Evolutionary conservation across 768 basidiomycete species (phyloP).

Genomic region (Collybia sordida): DNA sequence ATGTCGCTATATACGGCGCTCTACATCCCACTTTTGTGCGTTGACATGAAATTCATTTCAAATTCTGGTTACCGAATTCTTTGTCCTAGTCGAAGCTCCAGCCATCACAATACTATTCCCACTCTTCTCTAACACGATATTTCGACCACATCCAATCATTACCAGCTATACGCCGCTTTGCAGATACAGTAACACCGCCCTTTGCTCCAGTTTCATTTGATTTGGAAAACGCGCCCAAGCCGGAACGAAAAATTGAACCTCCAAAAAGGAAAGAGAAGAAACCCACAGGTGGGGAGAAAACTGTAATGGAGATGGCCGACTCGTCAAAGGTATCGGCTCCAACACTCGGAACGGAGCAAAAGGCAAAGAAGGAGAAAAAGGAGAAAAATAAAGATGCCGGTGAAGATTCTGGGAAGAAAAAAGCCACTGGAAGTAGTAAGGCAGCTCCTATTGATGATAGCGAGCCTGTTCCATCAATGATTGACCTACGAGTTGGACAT

Average conservation of each 20-base stretch:
- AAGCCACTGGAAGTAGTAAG: slow-evolving; percentile 39
- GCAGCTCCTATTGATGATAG: slow-evolving; percentile 59
- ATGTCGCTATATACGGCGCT: slow-evolving; percentile 88
- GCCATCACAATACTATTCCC: slow-evolving; percentile 71
- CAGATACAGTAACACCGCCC: slow-evolving; percentile 46
- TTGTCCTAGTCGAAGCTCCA: slow-evolving; percentile 61
- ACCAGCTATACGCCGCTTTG: slow-evolving; percentile 58
- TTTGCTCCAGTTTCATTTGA: slow-evolving; percentile 68
- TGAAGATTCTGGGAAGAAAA: slow-evolving; percentile 37
- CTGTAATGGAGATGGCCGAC: slow-evolving; percentile 24
- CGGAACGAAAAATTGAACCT: slow-evolving; percentile 70
- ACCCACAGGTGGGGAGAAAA: slow-evolving; percentile 25
- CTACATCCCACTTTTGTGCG: slow-evolving; percentile 81
- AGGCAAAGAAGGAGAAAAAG: slow-evolving; percentile 61
- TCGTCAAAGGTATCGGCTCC: slow-evolving; percentile 21
- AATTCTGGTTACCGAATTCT: neutral
- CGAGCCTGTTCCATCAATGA: slow-evolving; percentile 93
- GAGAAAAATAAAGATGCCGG: slow-evolving; percentile 49
- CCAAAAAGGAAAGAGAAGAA: slow-evolving; percentile 80
- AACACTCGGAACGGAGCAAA: slow-evolving; percentile 31
- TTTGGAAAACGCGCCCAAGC: slow-evolving; percentile 69
- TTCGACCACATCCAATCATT: slow-evolving; percentile 91
- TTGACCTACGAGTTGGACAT: slow-evolving; percentile 92
- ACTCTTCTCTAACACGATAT: slow-evolving; percentile 87
- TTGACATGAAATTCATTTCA: slow-evolving; percentile 9